Percentiles rank a stretch among this genome's conserved stretches.
These are phyloP conservation scores for Diaporthe aspalathi DNA, from an alignment of 2,329 filamentous ascomycete species.

Conservation along the genomic window DNA sequence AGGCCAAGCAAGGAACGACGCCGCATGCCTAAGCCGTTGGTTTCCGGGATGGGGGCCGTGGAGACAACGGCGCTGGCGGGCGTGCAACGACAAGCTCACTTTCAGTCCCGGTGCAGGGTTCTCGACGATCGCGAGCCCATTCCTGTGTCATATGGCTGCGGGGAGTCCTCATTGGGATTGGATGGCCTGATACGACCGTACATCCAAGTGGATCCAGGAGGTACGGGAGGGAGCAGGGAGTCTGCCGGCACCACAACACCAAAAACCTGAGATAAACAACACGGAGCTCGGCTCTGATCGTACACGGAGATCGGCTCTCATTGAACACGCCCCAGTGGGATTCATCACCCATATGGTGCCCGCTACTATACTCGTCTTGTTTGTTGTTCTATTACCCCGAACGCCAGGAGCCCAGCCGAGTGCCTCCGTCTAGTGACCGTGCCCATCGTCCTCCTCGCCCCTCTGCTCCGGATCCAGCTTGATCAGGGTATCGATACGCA, in stretches of 20 bases:
- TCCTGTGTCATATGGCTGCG: constrained; percentile 24
- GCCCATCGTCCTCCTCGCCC: constrained; percentile 81
- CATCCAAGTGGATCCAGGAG: constrained; percentile 14
- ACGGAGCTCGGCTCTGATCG: not conserved
- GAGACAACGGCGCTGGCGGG: constrained; percentile 6
- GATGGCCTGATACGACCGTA: not conserved
- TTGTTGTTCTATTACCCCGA: constrained; percentile 30
- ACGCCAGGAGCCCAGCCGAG: constrained; percentile 20
- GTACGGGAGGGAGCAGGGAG: not conserved
- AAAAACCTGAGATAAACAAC: constrained; percentile 24
- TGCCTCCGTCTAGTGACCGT: constrained; percentile 74
- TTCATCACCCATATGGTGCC: constrained; percentile 26
- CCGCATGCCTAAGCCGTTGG: constrained; percentile 32
- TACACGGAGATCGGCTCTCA: constrained; percentile 1
- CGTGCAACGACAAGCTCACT: not conserved
- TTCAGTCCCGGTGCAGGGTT: constrained; percentile 22
- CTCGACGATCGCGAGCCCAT: constrained; percentile 13
- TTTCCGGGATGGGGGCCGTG: constrained; percentile 28
- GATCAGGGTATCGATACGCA: constrained; percentile 99
- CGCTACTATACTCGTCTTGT: constrained; percentile 27
- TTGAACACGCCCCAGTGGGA: constrained; percentile 13
- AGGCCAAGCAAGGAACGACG: constrained; percentile 24
- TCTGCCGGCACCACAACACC: not conserved
- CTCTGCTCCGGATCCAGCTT: constrained; percentile 93
- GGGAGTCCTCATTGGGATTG: constrained; percentile 3